Percentiles rank a stretch among this genome's conserved stretches.
Conservation (phyloP, 345 rosid species). For the Pistacia integerrima region DNA sequence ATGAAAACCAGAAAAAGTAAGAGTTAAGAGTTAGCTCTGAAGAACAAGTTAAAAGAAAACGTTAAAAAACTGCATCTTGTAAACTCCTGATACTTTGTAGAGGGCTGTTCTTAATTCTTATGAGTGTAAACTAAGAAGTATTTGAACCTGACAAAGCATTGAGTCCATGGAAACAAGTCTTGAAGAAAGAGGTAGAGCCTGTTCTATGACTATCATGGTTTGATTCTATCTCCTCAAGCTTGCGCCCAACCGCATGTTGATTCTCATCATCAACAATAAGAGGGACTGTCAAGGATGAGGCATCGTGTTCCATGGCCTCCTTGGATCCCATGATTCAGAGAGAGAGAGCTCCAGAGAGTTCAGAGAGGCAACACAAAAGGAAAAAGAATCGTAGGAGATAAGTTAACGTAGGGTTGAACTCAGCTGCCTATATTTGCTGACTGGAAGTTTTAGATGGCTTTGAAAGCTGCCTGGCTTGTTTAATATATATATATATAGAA, state of each 20-base stretch:
- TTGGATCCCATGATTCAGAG: background rate
- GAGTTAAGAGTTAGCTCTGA: background rate
- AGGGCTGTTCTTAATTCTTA: too few species aligned
- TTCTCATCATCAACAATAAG: conserved; percentile 25
- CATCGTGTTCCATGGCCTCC: conserved; percentile 11
- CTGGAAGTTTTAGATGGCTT: background rate
- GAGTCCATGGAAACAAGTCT: conserved; percentile 41
- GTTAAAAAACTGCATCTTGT: too few species aligned
- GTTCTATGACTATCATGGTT: background rate
- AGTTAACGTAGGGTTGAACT: background rate
- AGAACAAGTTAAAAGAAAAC: too few species aligned
- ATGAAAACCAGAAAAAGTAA: background rate
- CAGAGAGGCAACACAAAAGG: background rate
- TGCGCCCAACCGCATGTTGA: conserved; percentile 1
- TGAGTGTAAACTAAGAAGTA: background rate
- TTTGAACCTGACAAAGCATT: conserved; percentile 44
- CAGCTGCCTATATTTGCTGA: background rate
- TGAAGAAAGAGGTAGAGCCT: conserved; percentile 30
- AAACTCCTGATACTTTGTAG: too few species aligned
- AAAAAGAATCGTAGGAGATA: background rate
- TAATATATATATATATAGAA: background rate
- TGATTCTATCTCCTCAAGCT: conserved; percentile 21
- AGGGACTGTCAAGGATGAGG: conserved; percentile 10
- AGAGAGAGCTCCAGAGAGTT: background rate
- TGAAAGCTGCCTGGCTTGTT: background rate